Percentiles rank a stretch among this genome's conserved stretches.
Evolutionary conservation across 129 eudicot genomes (phyloP).

Genomic region (Gnaphalium uliginosum): DNA sequence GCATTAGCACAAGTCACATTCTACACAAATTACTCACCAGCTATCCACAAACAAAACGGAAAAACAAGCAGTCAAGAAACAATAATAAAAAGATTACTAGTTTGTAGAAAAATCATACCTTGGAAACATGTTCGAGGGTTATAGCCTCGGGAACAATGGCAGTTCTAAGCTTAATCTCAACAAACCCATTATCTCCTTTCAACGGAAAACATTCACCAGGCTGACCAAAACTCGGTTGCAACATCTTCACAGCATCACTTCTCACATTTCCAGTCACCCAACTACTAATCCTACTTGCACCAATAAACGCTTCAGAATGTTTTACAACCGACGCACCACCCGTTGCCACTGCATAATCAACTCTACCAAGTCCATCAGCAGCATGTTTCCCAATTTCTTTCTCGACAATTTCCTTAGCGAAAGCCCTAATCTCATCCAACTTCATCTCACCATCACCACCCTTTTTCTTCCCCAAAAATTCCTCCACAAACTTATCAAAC

Average conservation of each 20-base stretch:
- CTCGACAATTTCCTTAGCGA: conserved; percentile 71
- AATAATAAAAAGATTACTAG: neutral
- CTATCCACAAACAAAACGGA: neutral
- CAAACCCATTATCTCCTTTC: conserved; percentile 78
- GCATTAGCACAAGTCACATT: neutral
- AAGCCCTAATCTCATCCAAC: conserved; percentile 67
- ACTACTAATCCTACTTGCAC: conserved; percentile 18
- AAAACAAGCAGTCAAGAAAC: neutral
- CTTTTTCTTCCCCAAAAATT: conserved; percentile 42
- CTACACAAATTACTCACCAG: neutral
- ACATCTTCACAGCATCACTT: conserved; percentile 62
- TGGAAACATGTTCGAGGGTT: conserved; percentile 87
- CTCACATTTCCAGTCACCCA: conserved; percentile 43
- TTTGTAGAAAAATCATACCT: conserved; percentile 46
- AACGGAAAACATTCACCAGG: conserved; percentile 93
- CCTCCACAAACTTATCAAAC: conserved; percentile 55
- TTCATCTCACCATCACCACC: conserved; percentile 35
- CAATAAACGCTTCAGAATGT: conserved; percentile 63
- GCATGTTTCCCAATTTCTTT: conserved; percentile 86
- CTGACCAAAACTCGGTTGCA: conserved; percentile 92
- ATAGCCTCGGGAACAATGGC: conserved; percentile 87
- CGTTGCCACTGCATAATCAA: conserved; percentile 76
- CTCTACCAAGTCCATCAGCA: conserved; percentile 93
- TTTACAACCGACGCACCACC: conserved; percentile 69
- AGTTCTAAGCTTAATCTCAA: conserved; percentile 60